Conservation (phyloP, 106 monocot species). For the Acanthochlamys bracteata region DNA sequence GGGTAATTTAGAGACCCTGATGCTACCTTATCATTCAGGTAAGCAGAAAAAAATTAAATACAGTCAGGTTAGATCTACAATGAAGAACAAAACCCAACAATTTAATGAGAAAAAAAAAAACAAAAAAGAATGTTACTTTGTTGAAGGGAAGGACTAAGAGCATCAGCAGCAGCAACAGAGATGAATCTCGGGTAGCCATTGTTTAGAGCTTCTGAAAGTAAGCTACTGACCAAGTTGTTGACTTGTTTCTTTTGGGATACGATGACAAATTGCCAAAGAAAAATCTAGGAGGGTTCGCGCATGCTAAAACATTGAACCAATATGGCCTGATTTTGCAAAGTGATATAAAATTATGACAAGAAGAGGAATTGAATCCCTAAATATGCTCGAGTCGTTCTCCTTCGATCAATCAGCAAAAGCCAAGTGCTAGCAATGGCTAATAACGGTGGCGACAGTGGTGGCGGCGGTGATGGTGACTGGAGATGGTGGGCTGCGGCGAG, state of each 20-base stretch:
- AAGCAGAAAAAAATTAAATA: too few species aligned
- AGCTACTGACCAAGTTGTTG: too few species aligned
- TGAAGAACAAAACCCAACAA: not conserved
- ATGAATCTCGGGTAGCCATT: too few species aligned
- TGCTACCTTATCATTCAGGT: not conserved
- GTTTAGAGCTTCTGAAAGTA: too few species aligned
- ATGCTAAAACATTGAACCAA: too few species aligned
- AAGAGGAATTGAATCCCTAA: too few species aligned
- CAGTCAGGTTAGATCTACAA: too few species aligned
- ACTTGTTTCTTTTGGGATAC: too few species aligned
- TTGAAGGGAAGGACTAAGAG: not conserved
- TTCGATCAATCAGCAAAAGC: not conserved
- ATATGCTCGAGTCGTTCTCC: not conserved
- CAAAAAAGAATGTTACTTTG: not conserved
- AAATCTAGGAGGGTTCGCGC: too few species aligned
- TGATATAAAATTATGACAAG: too few species aligned
- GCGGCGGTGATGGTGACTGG: conserved; percentile 22
- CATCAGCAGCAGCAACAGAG: not conserved
- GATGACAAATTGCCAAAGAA: too few species aligned
- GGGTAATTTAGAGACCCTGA: conserved; percentile 18
- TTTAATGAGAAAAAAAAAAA: not conserved
- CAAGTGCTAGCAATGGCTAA: conserved; percentile 3
- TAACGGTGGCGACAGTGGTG: conserved; percentile 11
- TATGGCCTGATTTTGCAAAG: too few species aligned
- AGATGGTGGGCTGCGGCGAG: conserved; percentile 82